Percentiles rank a stretch among this genome's conserved stretches.
Evolutionary conservation across 1,284 basidiomycete genomes (phyloP).

Genomic region (Rhodotorula glutinis): DNA sequence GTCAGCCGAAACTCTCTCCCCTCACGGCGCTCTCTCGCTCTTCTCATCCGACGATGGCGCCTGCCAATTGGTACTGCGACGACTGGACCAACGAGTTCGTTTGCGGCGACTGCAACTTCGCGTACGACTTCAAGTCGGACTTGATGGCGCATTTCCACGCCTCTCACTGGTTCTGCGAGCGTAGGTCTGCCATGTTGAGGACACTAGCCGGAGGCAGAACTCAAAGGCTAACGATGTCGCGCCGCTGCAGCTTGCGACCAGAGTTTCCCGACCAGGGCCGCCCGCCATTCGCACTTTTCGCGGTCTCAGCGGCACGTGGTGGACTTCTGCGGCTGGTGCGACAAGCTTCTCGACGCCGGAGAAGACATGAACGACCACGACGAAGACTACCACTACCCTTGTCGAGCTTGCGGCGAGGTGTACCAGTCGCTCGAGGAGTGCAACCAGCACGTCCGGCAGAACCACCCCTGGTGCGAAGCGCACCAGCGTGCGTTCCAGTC

Average conservation of each 20-base stretch:
- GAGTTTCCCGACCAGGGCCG: background rate
- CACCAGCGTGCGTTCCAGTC: background rate
- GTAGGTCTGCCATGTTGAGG: background rate
- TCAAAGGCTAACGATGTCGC: no score
- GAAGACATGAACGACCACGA: slow-evolving; percentile 20
- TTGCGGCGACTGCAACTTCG: background rate
- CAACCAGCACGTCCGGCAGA: slow-evolving; percentile 55
- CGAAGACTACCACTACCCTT: slow-evolving; percentile 5
- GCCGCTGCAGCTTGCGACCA: background rate
- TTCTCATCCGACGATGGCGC: no score
- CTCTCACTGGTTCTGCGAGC: background rate
- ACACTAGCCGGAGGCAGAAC: no score
- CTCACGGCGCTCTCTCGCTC: no score
- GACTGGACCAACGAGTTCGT: background rate
- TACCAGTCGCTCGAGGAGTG: slow-evolving; percentile 51
- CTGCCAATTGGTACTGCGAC: background rate
- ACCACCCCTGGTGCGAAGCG: slow-evolving; percentile 46
- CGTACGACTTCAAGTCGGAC: background rate
- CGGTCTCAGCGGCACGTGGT: slow-evolving; percentile 46
- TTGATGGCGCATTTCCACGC: background rate
- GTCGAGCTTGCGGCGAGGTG: slow-evolving; percentile 22
- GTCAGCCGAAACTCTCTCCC: no score
- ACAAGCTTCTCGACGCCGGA: slow-evolving; percentile 47
- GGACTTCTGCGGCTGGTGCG: slow-evolving; percentile 54
- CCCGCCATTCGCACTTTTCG: slow-evolving; percentile 18